Conservation (phyloP, 108 stramenopile species). For the Pelagomonas calceolata region DNA sequence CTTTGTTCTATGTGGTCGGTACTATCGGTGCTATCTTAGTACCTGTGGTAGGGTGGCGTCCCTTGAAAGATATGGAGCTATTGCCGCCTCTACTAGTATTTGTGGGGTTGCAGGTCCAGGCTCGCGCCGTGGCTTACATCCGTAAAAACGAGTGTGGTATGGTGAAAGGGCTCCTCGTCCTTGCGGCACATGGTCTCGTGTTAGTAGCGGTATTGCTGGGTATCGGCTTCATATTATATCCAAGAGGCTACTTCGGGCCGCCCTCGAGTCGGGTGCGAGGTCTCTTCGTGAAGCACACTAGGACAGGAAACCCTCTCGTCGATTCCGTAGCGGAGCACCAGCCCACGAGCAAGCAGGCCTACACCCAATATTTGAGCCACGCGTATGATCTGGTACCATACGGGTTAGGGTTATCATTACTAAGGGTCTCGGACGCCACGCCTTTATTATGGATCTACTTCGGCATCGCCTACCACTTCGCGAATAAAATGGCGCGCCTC, state of each 20-base stretch:
- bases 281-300: slow-evolving; percentile 78
- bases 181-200: slow-evolving; percentile 5
- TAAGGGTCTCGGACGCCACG: slow-evolving; percentile 60
- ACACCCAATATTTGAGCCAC: slow-evolving; percentile 92
- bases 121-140: no score
- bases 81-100: slow-evolving; percentile 62
- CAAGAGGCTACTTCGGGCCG: slow-evolving; percentile 86
- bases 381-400: slow-evolving; percentile 80
- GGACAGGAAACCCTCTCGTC: slow-evolving; percentile 79
- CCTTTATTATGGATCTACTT: slow-evolving; percentile 83
- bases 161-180: slow-evolving; percentile 34
- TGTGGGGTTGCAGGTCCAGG: slow-evolving; percentile 42
- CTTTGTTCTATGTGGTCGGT: slow-evolving; percentile 80
- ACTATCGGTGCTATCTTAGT: slow-evolving; percentile 82
- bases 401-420: slow-evolving; percentile 55
- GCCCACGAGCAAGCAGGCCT: slow-evolving; percentile 79
- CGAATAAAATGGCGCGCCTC: slow-evolving; percentile 90
- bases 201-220: background rate
- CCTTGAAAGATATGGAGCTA: slow-evolving; percentile 75
- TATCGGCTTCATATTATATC: slow-evolving; percentile 39
- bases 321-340: slow-evolving; percentile 94
- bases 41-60: slow-evolving; percentile 77
- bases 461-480: slow-evolving; percentile 81
- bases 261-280: slow-evolving; percentile 66
- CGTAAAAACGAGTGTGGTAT: slow-evolving; percentile 16